Base-by-base conservation (phyloP, 352 stramenopile genomes). In the Phytophthora tubulina region DNA sequence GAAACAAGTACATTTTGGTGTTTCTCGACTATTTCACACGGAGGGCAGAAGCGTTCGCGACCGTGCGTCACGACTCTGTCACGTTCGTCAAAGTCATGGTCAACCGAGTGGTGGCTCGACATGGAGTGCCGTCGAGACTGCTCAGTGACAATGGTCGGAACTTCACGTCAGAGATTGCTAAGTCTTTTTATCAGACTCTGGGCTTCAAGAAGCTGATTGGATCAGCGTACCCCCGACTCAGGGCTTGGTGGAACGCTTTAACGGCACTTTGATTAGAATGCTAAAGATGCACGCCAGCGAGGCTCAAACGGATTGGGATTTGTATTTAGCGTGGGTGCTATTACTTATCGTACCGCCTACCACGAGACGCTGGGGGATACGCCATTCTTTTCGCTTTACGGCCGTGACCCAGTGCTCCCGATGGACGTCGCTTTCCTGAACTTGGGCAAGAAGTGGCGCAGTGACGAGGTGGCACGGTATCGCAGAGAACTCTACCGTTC, bases 391-490 rank as follows among this genome's bases (percentile, higher is more conserved):
- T 57, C 41, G n/a, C 49, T 0, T 45, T 59, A 3, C 13, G n/a
- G n/a, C n/a, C n/a, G n/a, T n/a, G n/a, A n/a, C n/a, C n/a, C n/a
- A n/a, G n/a, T n/a, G n/a, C n/a, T 64, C 0, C 63, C 53, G 1
- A 27, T 70, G n/a, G 52, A 64, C 17, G 21, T 64, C 0, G 63
- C 63, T 3, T 70, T 70, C 17, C 36, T 70, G n/a, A 70, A 58
- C 27, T 2, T 58, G 2, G 46, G 64, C 1, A 35, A 46, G n/a
- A 59, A 66, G 2, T 72, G 46, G 38, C 61, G 56, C 4, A 61
- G 56, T 7, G 55, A 73, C 17, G 56, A 67, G 6, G 49, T 73
- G 2, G 49, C 41, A 0, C 11, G 8, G 1, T 67, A 73, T 7
- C 17, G 38, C 0, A 6, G 65, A 6, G 15, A 63, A n/a, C 10